Conservation (phyloP, 176 grass and related monocot species). For the Aegilops speltoides region DNA sequence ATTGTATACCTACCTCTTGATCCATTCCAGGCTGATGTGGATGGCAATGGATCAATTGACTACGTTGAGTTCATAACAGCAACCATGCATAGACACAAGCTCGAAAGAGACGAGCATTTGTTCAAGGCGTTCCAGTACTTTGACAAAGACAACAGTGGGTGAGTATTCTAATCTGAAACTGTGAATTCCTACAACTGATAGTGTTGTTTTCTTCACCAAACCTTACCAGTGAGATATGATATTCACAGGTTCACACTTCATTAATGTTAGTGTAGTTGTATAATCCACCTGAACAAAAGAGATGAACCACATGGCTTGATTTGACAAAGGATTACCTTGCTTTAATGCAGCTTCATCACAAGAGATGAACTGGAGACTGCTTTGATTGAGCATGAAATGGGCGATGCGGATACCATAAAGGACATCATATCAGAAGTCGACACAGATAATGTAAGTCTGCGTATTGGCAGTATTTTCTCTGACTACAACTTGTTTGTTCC, state of each 20-base stretch:
- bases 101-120: constrained; percentile 89
- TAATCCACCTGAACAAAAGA: constrained; percentile 7
- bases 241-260: constrained; percentile 13
- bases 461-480: background rate
- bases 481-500: background rate
- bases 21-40: constrained; percentile 87
- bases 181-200: background rate
- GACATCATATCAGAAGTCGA: constrained; percentile 98
- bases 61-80: constrained; percentile 99
- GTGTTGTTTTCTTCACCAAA: background rate
- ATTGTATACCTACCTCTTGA: constrained; percentile 27
- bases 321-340: constrained; percentile 24
- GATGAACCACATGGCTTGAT: background rate
- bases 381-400: constrained; percentile 96
- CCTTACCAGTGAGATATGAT: background rate
- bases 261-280: background rate
- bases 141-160: constrained; percentile 97
- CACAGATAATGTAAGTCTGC: constrained; percentile 74
- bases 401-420: constrained; percentile 73
- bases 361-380: constrained; percentile 93
- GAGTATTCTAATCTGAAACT: constrained; percentile 21
- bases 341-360: constrained; percentile 78
- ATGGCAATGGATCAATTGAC: constrained; percentile 96
- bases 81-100: constrained; percentile 92
- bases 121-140: constrained; percentile 95